Evolutionary conservation across 257 asterid species (phyloP), one percentile per base, ranked within the genome.

Genomic region (Fraxinus quadrangulata): DNA sequence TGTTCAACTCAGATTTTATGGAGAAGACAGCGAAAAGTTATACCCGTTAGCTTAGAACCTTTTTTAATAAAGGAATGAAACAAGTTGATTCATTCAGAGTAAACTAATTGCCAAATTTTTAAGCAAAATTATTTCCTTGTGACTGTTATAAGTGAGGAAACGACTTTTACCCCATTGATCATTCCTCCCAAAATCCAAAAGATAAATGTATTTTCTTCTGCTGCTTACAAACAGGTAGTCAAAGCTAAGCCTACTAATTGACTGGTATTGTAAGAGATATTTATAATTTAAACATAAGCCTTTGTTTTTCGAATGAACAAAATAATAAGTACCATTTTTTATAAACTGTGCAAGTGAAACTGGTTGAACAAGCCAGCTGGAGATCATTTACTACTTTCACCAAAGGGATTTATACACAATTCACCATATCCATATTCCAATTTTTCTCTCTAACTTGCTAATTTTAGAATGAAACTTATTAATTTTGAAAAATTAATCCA

Each of bases 311-410:
- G 12, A 31, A 78, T 65, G 26, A 24, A 75, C 33, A 47, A 66
- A 37, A 75, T 54, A 19, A 31, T 6, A 17, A 23, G 54, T 56
- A 24, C 4, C 37, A 45, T 67, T 51, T 56, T 45, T 51, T 24
- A 33, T 19, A 30, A 17, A 17, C 4, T 6, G 65, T 31, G 21
- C 31, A 75, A 45, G 28, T 16, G 72, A 80, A 51, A 54, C 33
- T 68, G 78, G 70, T 63, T 69, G 74, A 75, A 59, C 59, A 61
- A 37, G 81, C 73, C 14, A 74, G 42, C 14, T 30, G 78, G 69
- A 67, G 12, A 67, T 75, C 21, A 24, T 24, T 23, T 16, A 54
- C 61, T 61, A 26, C 31, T 33, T 79, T 75, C 71, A 49, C 13
- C 68, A 61, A 78, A 61, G 73, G 61, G 30, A 73, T 54, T 31